Base-by-base conservation (phyloP, 768 basidiomycete species). In the Mycena haematopus region DNA sequence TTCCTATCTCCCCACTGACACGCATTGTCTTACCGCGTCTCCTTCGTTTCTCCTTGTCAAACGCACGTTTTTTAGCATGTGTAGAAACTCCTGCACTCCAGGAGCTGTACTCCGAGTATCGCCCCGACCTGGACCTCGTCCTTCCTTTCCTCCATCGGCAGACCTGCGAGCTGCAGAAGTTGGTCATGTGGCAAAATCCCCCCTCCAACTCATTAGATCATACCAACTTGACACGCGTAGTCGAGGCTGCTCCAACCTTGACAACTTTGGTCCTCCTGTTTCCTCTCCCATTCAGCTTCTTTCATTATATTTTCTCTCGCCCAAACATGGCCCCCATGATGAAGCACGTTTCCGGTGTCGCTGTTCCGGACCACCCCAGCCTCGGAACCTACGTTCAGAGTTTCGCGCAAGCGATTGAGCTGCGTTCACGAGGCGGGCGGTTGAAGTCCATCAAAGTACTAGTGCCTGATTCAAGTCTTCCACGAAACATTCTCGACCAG, bases 11-110 rank as follows among this genome's bases (percentile, higher is more conserved):
- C n/a, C 8, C 17, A 53, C 60, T 0, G 0, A 17, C 36, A 19
- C 35, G 24, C 19, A 47, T 49, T 19, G 24, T 38, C 35, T 24
- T 60, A 9, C 36, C 36, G 13, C 25, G 24, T 7, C 60, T 61
- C 17, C 53, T 29, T 25, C 46, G 60, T 13, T 46, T 61, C 27
- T 49, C 53, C 9, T 22, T 61, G 6, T 49, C 60, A n/a, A 17
- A 61, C 6, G 2, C 35, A 27, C 21, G 11, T 19, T 36, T 55
- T 25, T 25, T 61, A n/a, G 44, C 33, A 11, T 55, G 46, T 31
- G 46, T 61, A 3, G 44, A 61, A 1, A 61, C 36, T 2, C 60
- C 53, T 2, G 60, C 60, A 24, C 60, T 61, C 38, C 8, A 27
- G 8, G 60, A 61, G n/a, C 25, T 61, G 36, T 55, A 54, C 24